These are phyloP conservation scores for Acacia pycnantha DNA, from an alignment of 331 rosid genomes.

Conservation along the genomic window DNA sequence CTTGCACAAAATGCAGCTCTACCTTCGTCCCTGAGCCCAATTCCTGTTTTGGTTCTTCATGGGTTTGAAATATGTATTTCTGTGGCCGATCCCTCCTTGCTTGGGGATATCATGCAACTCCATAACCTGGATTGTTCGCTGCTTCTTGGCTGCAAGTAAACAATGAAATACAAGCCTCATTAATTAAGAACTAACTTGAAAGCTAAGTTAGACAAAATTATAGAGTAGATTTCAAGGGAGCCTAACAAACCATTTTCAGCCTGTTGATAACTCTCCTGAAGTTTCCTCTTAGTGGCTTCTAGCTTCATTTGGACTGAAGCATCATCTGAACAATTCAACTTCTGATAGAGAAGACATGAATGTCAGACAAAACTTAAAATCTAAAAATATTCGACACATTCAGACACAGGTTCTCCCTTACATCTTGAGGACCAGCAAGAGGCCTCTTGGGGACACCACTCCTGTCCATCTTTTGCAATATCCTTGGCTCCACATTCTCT, in stretches of 20 bases:
- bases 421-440: constrained; percentile 40
- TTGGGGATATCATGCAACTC: constrained; percentile 84
- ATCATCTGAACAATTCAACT: constrained; percentile 52
- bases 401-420: constrained; percentile 27
- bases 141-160: constrained; percentile 65
- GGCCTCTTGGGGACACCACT: constrained; percentile 52
- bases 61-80: constrained; percentile 50
- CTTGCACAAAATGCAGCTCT: constrained; percentile 8
- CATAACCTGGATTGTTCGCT: constrained; percentile 78
- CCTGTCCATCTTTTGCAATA: constrained; percentile 43
- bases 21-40: constrained; percentile 58
- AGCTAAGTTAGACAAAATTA: background rate
- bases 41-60: constrained; percentile 56
- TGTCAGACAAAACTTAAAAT: constrained; percentile 29
- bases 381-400: constrained; percentile 16
- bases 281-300: constrained; percentile 81
- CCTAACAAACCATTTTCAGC: constrained; percentile 63
- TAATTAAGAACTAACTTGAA: constrained; percentile 18
- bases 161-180: background rate
- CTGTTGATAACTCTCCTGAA: constrained; percentile 89
- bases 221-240: background rate
- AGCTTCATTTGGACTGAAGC: constrained; percentile 49
- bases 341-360: constrained; percentile 35
- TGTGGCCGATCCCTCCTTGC: constrained; percentile 52
- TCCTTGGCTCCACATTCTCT: constrained; percentile 32